These are phyloP conservation scores for Coemansia sp. DNA, from an alignment of 192 early-diverging fungal species.

Conservation along the genomic window DNA sequence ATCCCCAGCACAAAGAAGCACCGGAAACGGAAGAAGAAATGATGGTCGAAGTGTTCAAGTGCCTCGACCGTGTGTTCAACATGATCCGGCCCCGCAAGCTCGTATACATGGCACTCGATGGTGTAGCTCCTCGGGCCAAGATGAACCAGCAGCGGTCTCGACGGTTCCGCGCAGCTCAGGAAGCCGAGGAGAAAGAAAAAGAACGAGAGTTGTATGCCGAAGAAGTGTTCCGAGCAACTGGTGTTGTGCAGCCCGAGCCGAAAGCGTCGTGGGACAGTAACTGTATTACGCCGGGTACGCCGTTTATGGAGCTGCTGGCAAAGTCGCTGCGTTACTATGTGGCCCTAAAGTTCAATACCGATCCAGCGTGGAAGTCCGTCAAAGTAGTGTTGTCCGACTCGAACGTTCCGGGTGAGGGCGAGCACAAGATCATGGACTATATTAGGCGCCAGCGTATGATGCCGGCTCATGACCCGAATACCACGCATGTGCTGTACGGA, in stretches of 20 bases:
- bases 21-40: conserved; percentile 89
- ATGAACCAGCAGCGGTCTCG: conserved; percentile 99
- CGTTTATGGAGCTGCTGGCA: conserved; percentile 92
- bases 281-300: conserved; percentile 98
- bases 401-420: conserved; percentile 96
- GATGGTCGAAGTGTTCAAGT: conserved; percentile 93
- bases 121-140: conserved; percentile 99
- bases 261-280: conserved; percentile 88
- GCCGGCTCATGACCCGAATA: conserved; percentile 86
- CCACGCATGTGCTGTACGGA: conserved; percentile 89
- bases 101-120: conserved; percentile 97
- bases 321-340: conserved; percentile 86
- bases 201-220: conserved; percentile 43
- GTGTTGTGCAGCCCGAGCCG: conserved; percentile 50
- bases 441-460: conserved; percentile 78
- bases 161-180: conserved; percentile 92
- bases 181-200: conserved; percentile 52
- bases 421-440: conserved; percentile 99
- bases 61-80: conserved; percentile 91
- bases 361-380: conserved; percentile 81
- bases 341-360: conserved; percentile 80
- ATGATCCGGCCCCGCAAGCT: conserved; percentile 93
- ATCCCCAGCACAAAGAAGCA: conserved; percentile 62
- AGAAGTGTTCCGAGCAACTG: conserved; percentile 53
- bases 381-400: conserved; percentile 93